Evolutionary conservation across 2,329 filamentous ascomycete species (phyloP), one percentile per base, ranked within the genome.

Genomic region (Apiospora aurea): DNA sequence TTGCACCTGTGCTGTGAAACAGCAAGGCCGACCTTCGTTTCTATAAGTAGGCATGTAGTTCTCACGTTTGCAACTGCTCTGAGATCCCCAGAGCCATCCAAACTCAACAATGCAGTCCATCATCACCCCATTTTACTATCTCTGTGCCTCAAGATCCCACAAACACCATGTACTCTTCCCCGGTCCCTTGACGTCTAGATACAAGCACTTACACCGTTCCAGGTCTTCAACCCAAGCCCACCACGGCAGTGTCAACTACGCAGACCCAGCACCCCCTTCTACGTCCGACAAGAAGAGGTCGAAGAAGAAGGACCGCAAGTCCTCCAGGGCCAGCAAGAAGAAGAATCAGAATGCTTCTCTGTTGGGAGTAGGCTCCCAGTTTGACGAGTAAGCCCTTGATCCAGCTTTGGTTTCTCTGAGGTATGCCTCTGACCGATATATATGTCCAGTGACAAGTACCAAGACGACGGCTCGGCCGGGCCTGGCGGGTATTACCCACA

Each of bases 201-300:
- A 13, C 2, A 7, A 1, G 5, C 13, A 57, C 51, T 64, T 4
- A 64, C 34, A 64, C 8, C 14, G 6, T 8, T 61, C 34, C 57
- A 64, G 57, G 57, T 64, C 57, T 7, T 64, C 34, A 8, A 64
- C 57, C n/a, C 57, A 64, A 64, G 57, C 34, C 21, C 57, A 41
- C 57, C 57, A 64, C 34, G 57, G 34, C 41, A 41, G 57, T 21
- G 34, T n/a, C 18, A 64, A 34, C 57, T 41, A n/a, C 29, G 34
- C 21, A 11, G 18, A 13, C 18, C 1, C 29, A 41, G 10, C 34
- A 64, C 18, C 57, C 4, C 8, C 34, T 5, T 34, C 18, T 41
- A 24, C 29, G 18, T 41, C 57, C 4, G 18, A 41, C 18, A 64
- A 64, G 57, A 41, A 57, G 14, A 57, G 2, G 57, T 41, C 34